Conservation (phyloP, 129 eudicot species). For the Lonicera japonica region DNA sequence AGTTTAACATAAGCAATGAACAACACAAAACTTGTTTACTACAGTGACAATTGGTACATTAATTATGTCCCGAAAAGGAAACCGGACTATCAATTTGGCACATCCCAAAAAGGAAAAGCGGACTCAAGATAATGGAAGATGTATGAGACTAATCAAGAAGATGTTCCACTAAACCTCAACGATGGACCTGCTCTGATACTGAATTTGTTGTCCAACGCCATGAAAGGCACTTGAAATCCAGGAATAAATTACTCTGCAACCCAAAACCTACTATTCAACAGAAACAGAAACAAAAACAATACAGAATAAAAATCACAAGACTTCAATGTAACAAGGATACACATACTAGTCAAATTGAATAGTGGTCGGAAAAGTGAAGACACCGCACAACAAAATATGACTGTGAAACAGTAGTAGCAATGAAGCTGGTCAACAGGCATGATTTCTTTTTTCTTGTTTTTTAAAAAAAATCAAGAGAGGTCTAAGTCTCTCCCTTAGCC, state of each 20-base stretch:
- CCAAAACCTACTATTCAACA: slow-evolving; percentile 73
- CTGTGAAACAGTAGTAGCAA: no score
- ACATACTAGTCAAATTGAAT: background rate
- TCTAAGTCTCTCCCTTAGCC: no score
- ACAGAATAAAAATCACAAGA: slow-evolving; percentile 22
- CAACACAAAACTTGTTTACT: no score
- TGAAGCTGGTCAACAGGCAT: no score
- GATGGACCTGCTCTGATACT: slow-evolving; percentile 43
- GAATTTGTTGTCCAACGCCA: slow-evolving; percentile 48
- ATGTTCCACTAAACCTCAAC: slow-evolving; percentile 41
- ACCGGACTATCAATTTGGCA: no score
- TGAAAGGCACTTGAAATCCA: slow-evolving; percentile 46
- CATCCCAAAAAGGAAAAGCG: no score
- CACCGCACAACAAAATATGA: no score
- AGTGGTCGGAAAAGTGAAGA: background rate
- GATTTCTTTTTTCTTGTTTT: no score
- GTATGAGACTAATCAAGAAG: slow-evolving; percentile 6
- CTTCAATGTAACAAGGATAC: background rate
- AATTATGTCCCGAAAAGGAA: no score
- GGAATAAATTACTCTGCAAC: slow-evolving; percentile 61
- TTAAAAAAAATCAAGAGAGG: no score
- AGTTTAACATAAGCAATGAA: no score
- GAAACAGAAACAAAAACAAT: slow-evolving; percentile 45
- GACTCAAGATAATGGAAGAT: background rate
- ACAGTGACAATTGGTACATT: no score